Evolutionary conservation across 73 alveolate genomes (phyloP).

Genomic region (Effrenium voratum): DNA sequence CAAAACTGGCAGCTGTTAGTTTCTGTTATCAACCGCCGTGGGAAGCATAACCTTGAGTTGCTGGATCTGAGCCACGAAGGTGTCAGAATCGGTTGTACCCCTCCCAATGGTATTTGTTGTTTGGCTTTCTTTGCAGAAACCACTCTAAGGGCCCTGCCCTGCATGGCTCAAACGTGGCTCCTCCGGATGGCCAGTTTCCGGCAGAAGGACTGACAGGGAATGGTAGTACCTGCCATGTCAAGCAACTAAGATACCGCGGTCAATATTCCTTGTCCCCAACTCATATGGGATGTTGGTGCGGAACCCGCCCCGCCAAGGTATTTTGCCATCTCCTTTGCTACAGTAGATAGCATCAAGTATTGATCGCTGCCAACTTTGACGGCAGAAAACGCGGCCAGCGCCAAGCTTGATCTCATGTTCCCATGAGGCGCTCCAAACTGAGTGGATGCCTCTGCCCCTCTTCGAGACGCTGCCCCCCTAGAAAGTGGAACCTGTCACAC

Average conservation of each 20-base stretch:
- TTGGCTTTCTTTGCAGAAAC: too few relatives aligned
- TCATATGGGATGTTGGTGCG: background rate
- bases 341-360: too few relatives aligned
- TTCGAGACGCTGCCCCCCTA: too few relatives aligned
- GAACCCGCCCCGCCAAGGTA: too few relatives aligned
- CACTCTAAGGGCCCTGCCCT: background rate
- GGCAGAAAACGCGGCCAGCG: too few relatives aligned
- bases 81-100: background rate
- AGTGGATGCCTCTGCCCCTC: too few relatives aligned
- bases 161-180: slow-evolving; percentile 95
- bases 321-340: too few relatives aligned
- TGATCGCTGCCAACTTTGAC: too few relatives aligned
- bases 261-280: background rate
- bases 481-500: too few relatives aligned
- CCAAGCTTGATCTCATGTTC: too few relatives aligned
- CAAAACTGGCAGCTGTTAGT: background rate
- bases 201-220: slow-evolving; percentile 96
- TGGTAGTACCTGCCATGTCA: slow-evolving; percentile 94
- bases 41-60: background rate
- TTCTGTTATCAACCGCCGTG: background rate
- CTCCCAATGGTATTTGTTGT: background rate
- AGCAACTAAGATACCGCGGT: background rate
- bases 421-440: too few relatives aligned
- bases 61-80: background rate
- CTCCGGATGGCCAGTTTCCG: slow-evolving; percentile 97